Percentiles rank a stretch among this genome's conserved stretches.
Conservation (phyloP, 345 rosid genomes). For the Gossypioides kirkii region DNA sequence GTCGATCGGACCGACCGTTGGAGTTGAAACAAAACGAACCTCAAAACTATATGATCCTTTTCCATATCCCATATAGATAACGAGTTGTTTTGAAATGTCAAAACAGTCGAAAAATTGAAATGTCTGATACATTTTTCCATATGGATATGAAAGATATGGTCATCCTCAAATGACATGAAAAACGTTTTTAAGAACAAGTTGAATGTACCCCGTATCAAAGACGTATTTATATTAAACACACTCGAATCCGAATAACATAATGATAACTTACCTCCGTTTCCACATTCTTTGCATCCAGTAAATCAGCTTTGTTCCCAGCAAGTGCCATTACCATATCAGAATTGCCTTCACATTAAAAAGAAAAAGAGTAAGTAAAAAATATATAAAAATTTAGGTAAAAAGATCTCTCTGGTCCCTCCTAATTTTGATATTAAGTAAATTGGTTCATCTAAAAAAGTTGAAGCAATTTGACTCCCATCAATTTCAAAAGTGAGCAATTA, state of each 20-base stretch:
- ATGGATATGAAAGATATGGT: no score
- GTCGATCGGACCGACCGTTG: not conserved
- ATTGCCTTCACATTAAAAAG: slow-evolving; percentile 47
- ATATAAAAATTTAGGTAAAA: not conserved
- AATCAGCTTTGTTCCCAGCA: slow-evolving; percentile 90
- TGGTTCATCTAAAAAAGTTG: no score
- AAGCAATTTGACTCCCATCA: no score
- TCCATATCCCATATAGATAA: slow-evolving; percentile 1
- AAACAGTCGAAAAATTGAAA: not conserved
- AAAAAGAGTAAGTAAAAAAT: not conserved
- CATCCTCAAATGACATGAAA: not conserved
- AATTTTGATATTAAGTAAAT: no score
- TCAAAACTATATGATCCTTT: not conserved
- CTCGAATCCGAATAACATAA: not conserved
- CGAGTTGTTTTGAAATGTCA: not conserved
- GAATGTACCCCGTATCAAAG: not conserved
- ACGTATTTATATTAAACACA: no score
- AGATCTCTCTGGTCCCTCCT: no score
- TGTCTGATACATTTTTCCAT: no score
- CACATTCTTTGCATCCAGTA: slow-evolving; percentile 75
- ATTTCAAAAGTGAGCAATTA: no score
- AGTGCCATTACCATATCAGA: slow-evolving; percentile 87
- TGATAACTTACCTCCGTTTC: slow-evolving; percentile 59
- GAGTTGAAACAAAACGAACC: not conserved
- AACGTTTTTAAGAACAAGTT: not conserved